A percentile compares a stretch with the other conserved stretches of the same genome.
Conservation (phyloP, 352 stramenopile genomes). For the Aphanomyces euteiches region DNA sequence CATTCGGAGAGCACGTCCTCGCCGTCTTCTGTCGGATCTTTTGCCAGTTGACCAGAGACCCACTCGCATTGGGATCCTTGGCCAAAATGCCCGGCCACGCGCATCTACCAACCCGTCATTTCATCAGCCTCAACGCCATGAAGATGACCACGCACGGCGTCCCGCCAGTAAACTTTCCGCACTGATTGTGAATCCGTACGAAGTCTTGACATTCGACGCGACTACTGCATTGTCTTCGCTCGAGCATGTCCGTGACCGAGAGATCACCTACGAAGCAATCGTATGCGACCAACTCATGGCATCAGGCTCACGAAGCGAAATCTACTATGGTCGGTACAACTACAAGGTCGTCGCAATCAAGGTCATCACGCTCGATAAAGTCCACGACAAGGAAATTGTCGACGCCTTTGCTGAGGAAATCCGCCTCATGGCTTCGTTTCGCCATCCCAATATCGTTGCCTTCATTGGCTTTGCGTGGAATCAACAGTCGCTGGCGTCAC, state of each 20-base stretch:
- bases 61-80: no score
- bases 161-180: not conserved
- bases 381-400: slow-evolving; percentile 3
- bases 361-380: not conserved
- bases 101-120: no score
- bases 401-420: slow-evolving; percentile 15
- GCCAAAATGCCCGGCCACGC: no score
- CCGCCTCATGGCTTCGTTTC: slow-evolving; percentile 21
- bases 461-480: slow-evolving; percentile 21
- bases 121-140: no score
- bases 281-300: not conserved
- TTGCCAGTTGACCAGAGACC: no score
- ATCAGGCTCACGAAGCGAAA: not conserved
- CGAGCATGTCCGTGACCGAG: not conserved
- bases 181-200: not conserved
- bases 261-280: not conserved
- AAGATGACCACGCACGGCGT: not conserved
- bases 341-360: slow-evolving; percentile 21
- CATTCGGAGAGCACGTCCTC: no score
- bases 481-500: not conserved
- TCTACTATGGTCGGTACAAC: slow-evolving; percentile 11
- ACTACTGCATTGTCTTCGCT: not conserved
- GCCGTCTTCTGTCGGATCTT: no score
- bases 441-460: slow-evolving; percentile 8
- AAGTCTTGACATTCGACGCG: not conserved